Conservation (phyloP, 2,329 filamentous ascomycete genomes). For the Venturia aucupariae region DNA sequence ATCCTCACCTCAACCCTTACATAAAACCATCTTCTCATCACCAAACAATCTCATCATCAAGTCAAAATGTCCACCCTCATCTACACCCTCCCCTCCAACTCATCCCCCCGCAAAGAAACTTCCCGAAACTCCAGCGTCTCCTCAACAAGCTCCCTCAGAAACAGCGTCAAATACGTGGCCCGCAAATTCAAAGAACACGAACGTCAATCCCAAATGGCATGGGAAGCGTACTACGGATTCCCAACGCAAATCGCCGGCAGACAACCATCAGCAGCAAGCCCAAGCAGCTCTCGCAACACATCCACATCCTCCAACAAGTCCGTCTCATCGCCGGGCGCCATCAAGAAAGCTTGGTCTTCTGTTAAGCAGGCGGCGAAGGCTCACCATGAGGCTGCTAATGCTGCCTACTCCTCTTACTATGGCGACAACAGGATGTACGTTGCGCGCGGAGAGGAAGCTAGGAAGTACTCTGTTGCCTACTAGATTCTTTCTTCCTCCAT, state of each 20-base stretch:
- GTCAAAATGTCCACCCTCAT: background rate
- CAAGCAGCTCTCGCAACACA: background rate
- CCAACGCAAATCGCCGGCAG: background rate
- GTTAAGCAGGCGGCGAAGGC: conserved; percentile 22
- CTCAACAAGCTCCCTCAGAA: background rate
- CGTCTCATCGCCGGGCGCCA: background rate
- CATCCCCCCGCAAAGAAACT: background rate
- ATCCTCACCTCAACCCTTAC: background rate
- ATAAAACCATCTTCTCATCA: background rate
- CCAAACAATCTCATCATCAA: background rate
- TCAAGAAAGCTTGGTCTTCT: conserved; percentile 18
- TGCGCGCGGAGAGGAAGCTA: background rate
- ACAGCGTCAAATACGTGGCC: background rate
- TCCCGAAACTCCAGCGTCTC: background rate
- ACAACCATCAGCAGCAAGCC: background rate
- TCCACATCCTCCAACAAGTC: background rate
- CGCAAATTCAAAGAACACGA: conserved; percentile 4
- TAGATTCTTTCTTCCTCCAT: background rate
- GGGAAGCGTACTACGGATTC: conserved; percentile 10
- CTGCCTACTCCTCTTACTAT: conserved; percentile 20
- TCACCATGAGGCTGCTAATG: conserved; percentile 21
- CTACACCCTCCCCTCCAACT: background rate
- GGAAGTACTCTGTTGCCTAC: background rate
- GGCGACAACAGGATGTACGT: conserved; percentile 14
- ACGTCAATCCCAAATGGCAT: conserved; percentile 7